Base-by-base conservation (phyloP, 148 eudicot genomes). In the Vaccinium corymbosum region DNA sequence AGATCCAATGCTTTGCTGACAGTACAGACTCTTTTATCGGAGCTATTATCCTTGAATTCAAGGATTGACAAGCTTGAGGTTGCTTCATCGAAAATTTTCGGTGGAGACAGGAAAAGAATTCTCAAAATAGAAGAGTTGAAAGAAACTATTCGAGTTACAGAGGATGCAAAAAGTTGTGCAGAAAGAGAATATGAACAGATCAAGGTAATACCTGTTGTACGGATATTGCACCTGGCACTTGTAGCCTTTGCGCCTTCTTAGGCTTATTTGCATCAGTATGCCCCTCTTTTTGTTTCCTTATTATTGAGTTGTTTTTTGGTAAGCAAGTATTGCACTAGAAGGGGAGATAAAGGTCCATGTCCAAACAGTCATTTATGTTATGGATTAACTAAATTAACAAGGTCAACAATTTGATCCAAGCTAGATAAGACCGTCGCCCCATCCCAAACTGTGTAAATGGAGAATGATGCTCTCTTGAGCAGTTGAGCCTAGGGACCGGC, bases 21-120 rank as follows among this genome's bases (percentile, higher is more conserved):
- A 3, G 98, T 97, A 84, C 99, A 97, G 88, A 95, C 99, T 80
- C 96, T 97, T 81, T 84, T 90, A 68, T 89, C 99, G 16, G 99
- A 97, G 22, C 55, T 95, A 78, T 87, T 96, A 35, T 81, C 96
- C 32, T 86, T 97, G 78, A 88, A 90, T 62, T 88, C 91, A 82
- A 92, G 95, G 87, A 92, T 97, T 83, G 96, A 94, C 88, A 97
- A 94, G 89, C 91, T 94, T 84, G 98, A 97, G 85, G 92, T 90
- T 87, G 98, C 99, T 85, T 87, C 99, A 68, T 94, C 98, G 42
- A 97, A 94, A 87, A 90, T 97, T 84, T 97, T 97, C 88, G 99
- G 99, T 74, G 99, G 99, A 71, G 98, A 97, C 88, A 90, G 90
- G 80, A 88, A 96, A 50, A 94, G 95, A 87, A 88, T 97, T 90